Evolutionary conservation across 2,329 filamentous ascomycete genomes (phyloP).

Genomic region (Arachnomyces sp.): DNA sequence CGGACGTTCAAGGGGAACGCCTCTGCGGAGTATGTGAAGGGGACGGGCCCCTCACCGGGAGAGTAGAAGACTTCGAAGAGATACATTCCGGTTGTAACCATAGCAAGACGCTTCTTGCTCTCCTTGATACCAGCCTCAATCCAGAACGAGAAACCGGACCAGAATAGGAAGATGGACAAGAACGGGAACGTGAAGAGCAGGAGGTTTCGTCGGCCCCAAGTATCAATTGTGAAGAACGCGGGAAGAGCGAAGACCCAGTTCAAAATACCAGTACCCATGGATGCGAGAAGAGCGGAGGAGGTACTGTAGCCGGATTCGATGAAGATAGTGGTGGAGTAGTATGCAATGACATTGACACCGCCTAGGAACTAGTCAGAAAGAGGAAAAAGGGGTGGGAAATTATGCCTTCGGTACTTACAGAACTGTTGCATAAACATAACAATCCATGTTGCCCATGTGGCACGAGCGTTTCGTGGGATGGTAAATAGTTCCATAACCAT

Average conservation of each 20-base stretch:
- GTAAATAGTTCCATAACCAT: constrained; percentile 53
- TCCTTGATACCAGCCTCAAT: constrained; percentile 28
- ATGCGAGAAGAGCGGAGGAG: constrained; percentile 48
- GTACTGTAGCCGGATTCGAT: constrained; percentile 45
- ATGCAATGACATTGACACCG: constrained; percentile 50
- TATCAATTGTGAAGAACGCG: constrained; percentile 59
- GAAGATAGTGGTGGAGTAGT: constrained; percentile 57
- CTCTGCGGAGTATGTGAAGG: constrained; percentile 58
- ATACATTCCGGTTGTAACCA: constrained; percentile 36
- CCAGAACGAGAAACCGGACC: constrained; percentile 45
- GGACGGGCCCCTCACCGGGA: constrained; percentile 53
- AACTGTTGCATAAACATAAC: constrained; percentile 60
- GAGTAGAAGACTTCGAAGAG: constrained; percentile 47
- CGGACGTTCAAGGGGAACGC: constrained; percentile 55
- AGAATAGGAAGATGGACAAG: constrained; percentile 44
- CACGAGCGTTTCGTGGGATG: constrained; percentile 55
- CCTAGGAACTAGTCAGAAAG: constrained; percentile 12
- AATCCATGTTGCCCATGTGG: constrained; percentile 48
- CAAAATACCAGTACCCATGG: constrained; percentile 56
- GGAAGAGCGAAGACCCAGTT: constrained; percentile 59
- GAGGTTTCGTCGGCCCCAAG: constrained; percentile 55
- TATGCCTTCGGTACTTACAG: constrained; percentile 6
- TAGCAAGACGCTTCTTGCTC: constrained; percentile 29
- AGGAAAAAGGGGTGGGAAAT: neutral
- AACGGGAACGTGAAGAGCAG: constrained; percentile 56